Percentiles rank a stretch among this genome's conserved stretches.
These are phyloP conservation scores for Leishmania mexicana DNA, from an alignment of 208 protist species.

Conservation along the genomic window DNA sequence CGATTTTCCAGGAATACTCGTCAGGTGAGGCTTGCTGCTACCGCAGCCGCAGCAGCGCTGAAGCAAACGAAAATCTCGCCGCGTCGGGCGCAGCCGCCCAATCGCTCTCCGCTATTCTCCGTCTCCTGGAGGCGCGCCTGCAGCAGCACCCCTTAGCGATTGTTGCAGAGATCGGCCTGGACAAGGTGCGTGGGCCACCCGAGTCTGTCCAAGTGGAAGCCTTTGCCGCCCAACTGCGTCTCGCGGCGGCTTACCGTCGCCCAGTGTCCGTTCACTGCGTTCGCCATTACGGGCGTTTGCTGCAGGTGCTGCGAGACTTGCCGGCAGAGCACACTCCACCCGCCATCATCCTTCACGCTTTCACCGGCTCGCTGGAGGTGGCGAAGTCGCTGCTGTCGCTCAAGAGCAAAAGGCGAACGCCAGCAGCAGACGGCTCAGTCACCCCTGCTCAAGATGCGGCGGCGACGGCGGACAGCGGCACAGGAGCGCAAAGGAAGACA, in stretches of 20 bases:
- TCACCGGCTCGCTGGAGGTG: conserved; percentile 74
- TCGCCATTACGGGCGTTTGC: conserved; percentile 65
- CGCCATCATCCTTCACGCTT: conserved; percentile 81
- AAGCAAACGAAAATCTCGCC: neutral
- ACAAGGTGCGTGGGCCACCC: conserved; percentile 71
- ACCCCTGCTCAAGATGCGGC: neutral
- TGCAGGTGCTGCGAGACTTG: conserved; percentile 48
- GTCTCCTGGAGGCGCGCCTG: conserved; percentile 43
- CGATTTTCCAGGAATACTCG: neutral
- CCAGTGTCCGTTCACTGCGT: conserved; percentile 87
- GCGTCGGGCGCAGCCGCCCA: neutral
- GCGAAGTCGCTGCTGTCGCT: conserved; percentile 64
- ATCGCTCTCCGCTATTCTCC: conserved; percentile 34
- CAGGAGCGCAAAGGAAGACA: neutral
- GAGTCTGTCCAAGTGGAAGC: conserved; percentile 39
- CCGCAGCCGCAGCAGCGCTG: neutral
- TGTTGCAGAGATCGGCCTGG: conserved; percentile 86
- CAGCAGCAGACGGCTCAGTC: too few relatives aligned
- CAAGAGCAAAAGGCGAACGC: conserved; percentile 46
- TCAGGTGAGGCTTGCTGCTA: neutral
- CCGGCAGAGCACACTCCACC: conserved; percentile 55
- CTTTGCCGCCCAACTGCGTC: conserved; percentile 60
- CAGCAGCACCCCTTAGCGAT: conserved; percentile 47
- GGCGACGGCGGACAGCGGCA: neutral
- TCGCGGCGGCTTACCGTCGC: conserved; percentile 59